Conservation (phyloP, 306 rosid genomes). For the Cajanus cajan region DNA sequence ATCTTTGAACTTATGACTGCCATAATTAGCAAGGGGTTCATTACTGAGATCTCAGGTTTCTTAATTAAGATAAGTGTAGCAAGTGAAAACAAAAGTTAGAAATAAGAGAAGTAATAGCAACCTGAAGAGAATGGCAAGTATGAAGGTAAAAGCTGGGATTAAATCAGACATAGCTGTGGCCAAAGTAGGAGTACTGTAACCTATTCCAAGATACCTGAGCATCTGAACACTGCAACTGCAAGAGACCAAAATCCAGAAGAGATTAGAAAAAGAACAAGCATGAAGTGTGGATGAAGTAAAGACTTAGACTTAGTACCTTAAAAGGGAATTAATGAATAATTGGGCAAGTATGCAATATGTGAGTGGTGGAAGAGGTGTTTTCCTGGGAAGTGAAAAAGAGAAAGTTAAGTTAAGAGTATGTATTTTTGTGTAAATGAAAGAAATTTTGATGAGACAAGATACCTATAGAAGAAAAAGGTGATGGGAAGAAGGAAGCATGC, state of each 20-base stretch:
- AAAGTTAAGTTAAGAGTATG: too few species aligned
- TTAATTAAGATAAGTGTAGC: not conserved
- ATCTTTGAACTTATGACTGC: not conserved
- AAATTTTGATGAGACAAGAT: too few species aligned
- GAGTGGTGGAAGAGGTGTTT: not conserved
- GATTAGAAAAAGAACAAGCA: not conserved
- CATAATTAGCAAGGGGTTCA: not conserved
- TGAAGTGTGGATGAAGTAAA: too few species aligned
- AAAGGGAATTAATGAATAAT: not conserved
- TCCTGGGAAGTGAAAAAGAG: not conserved
- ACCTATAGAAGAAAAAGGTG: not conserved
- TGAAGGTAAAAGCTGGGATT: conserved; percentile 18
- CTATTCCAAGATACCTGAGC: not conserved
- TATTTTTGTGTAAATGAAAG: too few species aligned
- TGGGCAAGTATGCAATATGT: not conserved
- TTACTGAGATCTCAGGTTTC: not conserved
- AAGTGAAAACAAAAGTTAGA: not conserved
- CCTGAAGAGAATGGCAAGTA: conserved; percentile 4
- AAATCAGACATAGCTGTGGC: conserved; percentile 13
- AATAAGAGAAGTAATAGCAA: not conserved
- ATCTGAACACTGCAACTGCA: not conserved
- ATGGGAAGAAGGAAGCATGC: not conserved
- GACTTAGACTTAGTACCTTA: not conserved
- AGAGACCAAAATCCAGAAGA: not conserved
- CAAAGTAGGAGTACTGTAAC: conserved; percentile 15